Conservation (phyloP, 345 rosid genomes). For the Citrus inodora region DNA sequence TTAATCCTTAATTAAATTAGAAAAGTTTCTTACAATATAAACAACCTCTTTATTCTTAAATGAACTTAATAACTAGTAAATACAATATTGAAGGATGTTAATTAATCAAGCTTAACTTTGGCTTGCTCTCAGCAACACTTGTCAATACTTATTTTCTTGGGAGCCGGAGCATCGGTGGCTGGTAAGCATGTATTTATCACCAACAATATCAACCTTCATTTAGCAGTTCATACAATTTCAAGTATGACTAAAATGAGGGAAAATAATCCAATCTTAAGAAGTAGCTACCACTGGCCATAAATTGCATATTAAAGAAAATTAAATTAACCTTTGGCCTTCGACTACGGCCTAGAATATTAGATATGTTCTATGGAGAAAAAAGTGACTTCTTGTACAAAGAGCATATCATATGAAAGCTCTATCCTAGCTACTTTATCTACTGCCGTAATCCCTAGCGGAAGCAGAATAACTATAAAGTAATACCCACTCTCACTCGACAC, state of each 20-base stretch:
- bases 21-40: too few species aligned
- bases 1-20: too few species aligned
- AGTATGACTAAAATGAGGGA: not conserved
- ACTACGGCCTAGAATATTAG: not conserved
- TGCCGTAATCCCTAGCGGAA: too few species aligned
- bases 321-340: not conserved
- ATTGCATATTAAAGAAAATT: not conserved
- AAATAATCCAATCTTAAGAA: not conserved
- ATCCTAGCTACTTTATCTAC: too few species aligned
- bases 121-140: constrained; percentile 74
- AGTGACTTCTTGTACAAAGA: not conserved
- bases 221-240: not conserved
- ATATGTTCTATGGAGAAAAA: not conserved
- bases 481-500: too few species aligned
- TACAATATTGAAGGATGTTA: too few species aligned
- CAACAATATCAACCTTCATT: constrained; percentile 9
- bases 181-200: constrained; percentile 48
- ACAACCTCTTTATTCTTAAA: too few species aligned
- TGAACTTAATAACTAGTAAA: too few species aligned
- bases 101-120: not conserved
- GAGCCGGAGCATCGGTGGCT: constrained; percentile 68
- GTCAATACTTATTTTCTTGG: constrained; percentile 85
- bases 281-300: not conserved
- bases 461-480: too few species aligned
- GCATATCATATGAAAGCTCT: not conserved